Evolutionary conservation across 2,329 filamentous ascomycete genomes (phyloP).

Genomic region (Ambrosiella cleistominuta): DNA sequence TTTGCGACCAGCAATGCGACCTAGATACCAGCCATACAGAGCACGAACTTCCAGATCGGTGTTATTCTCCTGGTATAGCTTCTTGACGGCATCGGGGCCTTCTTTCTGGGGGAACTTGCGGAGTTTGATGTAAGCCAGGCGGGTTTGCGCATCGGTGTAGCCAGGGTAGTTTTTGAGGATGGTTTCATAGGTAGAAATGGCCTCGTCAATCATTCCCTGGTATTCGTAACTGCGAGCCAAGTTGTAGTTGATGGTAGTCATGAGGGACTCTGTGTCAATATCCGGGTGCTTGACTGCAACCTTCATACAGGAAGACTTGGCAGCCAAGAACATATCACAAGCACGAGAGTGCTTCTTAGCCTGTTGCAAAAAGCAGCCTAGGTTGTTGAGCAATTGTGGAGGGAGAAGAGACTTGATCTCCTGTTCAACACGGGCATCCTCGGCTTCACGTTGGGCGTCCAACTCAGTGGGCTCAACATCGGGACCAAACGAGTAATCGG

Average conservation of each 20-base stretch:
- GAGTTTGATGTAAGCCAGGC: constrained; percentile 78
- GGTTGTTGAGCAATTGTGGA: constrained; percentile 89
- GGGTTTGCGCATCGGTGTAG: constrained; percentile 79
- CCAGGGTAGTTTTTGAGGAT: constrained; percentile 70
- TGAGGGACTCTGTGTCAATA: constrained; percentile 73
- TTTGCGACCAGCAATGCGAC: constrained; percentile 66
- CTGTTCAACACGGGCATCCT: constrained; percentile 41
- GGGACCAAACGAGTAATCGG: constrained; percentile 19
- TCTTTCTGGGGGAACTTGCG: constrained; percentile 66
- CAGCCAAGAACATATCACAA: constrained; percentile 80
- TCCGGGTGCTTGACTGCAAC: constrained; percentile 49
- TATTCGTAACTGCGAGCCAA: constrained; percentile 86
- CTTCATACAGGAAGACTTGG: constrained; percentile 70
- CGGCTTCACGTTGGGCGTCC: constrained; percentile 16
- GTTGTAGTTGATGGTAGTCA: constrained; percentile 95
- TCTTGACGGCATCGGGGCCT: constrained; percentile 68
- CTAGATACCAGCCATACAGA: constrained; percentile 88
- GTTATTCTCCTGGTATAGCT: constrained; percentile 69
- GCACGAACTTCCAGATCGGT: constrained; percentile 81
- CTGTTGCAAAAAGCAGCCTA: constrained; percentile 89
- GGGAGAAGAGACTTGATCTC: constrained; percentile 61
- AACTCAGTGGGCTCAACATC: neutral
- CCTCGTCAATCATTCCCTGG: constrained; percentile 62
- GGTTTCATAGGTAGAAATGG: constrained; percentile 74
- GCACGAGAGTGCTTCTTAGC: constrained; percentile 64